Conservation (phyloP, 768 basidiomycete species). For the Cystoderma amianthinum region DNA sequence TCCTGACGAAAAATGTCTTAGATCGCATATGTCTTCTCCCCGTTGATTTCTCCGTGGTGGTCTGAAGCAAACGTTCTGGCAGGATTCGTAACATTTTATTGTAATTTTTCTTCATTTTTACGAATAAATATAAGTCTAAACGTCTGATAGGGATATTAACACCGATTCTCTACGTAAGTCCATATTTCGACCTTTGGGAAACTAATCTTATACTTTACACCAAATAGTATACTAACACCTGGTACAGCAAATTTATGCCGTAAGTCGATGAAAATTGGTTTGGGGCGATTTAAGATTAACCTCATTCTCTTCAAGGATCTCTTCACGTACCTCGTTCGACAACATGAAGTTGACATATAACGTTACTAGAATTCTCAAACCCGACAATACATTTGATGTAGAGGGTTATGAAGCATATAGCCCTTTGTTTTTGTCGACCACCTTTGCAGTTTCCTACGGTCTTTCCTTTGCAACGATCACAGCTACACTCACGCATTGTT, state of each 20-base stretch:
- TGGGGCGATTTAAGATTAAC: constrained; percentile 14
- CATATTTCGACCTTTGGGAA: constrained; percentile 1
- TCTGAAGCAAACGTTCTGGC: constrained; percentile 62
- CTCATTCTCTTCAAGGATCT: constrained; percentile 30
- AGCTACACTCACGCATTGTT: constrained; percentile 61
- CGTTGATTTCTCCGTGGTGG: constrained; percentile 81
- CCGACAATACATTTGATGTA: constrained; percentile 44
- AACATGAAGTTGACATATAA: constrained; percentile 53
- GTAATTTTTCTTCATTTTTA: constrained; percentile 19
- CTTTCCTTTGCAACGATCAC: constrained; percentile 75
- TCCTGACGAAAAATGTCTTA: constrained; percentile 9
- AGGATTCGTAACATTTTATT: constrained; percentile 67
- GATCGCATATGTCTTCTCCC: constrained; percentile 62
- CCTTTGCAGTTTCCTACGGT: constrained; percentile 71
- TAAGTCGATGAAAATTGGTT: constrained; percentile 15
- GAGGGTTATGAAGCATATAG: constrained; percentile 47
- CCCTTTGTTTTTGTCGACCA: constrained; percentile 58
- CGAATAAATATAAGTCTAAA: not conserved
- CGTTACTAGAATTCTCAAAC: constrained; percentile 43
- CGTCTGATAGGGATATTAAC: constrained; percentile 43
- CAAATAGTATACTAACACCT: constrained; percentile 64
- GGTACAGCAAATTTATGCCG: constrained; percentile 54
- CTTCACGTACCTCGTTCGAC: constrained; percentile 54
- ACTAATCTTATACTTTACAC: not conserved
- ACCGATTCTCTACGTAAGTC: constrained; percentile 48